A percentile compares a stretch with the other conserved stretches of the same genome.
phyloP scores from a whole-genome alignment of 345 rosid genomes.

The Linum usitatissimum region DNA sequence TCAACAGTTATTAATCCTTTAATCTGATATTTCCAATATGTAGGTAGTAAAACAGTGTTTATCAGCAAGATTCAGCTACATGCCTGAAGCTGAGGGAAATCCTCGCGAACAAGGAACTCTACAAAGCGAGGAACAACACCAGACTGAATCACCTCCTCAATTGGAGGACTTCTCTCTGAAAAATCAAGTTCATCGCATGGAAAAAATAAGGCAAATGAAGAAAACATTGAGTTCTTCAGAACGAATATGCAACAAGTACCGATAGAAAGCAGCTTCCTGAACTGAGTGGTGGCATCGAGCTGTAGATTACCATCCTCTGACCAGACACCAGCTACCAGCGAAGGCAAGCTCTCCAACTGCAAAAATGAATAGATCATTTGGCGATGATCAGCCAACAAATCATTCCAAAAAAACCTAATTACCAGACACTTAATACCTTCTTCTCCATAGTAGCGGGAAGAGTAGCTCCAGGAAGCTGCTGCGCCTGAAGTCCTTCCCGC shows the following conservation, averaged over 20 bases:
- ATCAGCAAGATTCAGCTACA: background rate
- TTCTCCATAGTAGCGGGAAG: constrained; percentile 12
- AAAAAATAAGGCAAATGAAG: background rate
- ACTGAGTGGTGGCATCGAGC: constrained; percentile 21
- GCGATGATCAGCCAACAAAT: background rate
- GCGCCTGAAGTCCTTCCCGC: constrained; percentile 18
- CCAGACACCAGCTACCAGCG: constrained; percentile 20
- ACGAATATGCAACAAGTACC: background rate
- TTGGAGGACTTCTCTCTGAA: constrained; percentile 18
- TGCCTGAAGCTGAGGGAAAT: constrained; percentile 23
- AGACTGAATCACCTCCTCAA: constrained; percentile 23
- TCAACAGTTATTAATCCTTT: background rate
- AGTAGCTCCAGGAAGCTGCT: constrained; percentile 6
- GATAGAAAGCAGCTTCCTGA: constrained; percentile 23
- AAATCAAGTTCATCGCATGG: background rate
- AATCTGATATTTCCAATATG: background rate
- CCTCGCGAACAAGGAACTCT: constrained; percentile 22
- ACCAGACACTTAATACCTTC: constrained; percentile 9
- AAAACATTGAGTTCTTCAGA: background rate
- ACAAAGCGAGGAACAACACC: constrained; percentile 26
- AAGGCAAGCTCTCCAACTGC: constrained; percentile 25
- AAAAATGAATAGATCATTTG: background rate
- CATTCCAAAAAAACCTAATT: background rate
- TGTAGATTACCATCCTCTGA: constrained; percentile 19
- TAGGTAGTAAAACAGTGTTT: background rate